Percentiles rank a stretch among this genome's conserved stretches.
phyloP scores from a whole-genome alignment of 495 filamentous ascomycete genomes.

The Aspergillus egyptiacus region DNA sequence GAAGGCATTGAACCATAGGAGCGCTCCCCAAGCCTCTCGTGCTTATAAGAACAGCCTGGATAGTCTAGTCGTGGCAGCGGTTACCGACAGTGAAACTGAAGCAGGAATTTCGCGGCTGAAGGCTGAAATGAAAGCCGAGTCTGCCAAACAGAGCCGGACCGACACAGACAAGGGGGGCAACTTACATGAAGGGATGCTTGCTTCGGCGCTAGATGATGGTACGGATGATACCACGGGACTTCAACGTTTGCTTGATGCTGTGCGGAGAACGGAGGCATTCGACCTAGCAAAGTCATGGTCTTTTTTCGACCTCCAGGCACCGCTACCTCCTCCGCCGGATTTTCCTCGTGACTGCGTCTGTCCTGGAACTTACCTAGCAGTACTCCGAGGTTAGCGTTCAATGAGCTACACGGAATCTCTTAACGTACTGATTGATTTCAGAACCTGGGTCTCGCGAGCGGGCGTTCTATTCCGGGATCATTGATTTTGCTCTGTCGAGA shows the following conservation, averaged over 20 bases:
- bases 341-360: slow-evolving; percentile 32
- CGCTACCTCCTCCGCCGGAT: slow-evolving; percentile 28
- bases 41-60: slow-evolving; percentile 66
- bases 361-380: slow-evolving; percentile 22
- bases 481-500: slow-evolving; percentile 52
- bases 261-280: slow-evolving; percentile 69
- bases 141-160: neutral
- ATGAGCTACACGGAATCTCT: neutral
- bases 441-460: slow-evolving; percentile 51
- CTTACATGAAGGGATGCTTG: slow-evolving; percentile 41
- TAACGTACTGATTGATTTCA: slow-evolving; percentile 15
- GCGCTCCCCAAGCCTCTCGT: slow-evolving; percentile 23
- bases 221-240: slow-evolving; percentile 47
- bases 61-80: slow-evolving; percentile 53
- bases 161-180: slow-evolving; percentile 10
- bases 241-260: slow-evolving; percentile 59
- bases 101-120: slow-evolving; percentile 50
- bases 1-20: slow-evolving; percentile 3
- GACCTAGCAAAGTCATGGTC: slow-evolving; percentile 55
- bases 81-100: slow-evolving; percentile 52
- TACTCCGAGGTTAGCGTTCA: slow-evolving; percentile 32
- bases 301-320: slow-evolving; percentile 51
- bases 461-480: slow-evolving; percentile 61
- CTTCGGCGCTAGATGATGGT: slow-evolving; percentile 40
- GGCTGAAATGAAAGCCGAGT: slow-evolving; percentile 19